Conservation (phyloP, 768 basidiomycete species). For the Leccinum aurantiacum region DNA sequence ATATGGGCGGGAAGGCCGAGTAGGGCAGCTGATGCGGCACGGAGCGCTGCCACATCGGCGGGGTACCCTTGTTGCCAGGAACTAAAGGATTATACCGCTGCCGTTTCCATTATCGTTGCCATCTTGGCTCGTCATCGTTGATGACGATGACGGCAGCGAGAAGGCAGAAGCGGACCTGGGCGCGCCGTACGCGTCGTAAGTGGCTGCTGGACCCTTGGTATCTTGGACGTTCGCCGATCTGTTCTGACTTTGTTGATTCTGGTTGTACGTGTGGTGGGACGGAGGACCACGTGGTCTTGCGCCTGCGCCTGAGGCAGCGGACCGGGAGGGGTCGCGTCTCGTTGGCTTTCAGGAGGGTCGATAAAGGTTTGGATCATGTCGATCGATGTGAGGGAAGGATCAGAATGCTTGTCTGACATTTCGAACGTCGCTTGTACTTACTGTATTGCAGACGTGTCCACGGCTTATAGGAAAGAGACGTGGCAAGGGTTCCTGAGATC, state of each 20-base stretch:
- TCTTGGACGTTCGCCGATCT: not conserved
- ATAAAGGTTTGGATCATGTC: slow-evolving; percentile 13
- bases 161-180: not conserved
- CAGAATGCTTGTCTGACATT: too few species aligned
- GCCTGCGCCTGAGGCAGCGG: not conserved
- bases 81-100: too few species aligned
- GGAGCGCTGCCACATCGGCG: slow-evolving; percentile 26
- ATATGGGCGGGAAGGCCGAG: slow-evolving; percentile 28
- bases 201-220: not conserved
- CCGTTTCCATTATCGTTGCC: not conserved
- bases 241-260: slow-evolving; percentile 4
- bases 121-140: not conserved
- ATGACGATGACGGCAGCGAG: too few species aligned
- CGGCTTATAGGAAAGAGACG: too few species aligned
- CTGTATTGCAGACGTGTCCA: too few species aligned
- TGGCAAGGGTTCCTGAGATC: too few species aligned
- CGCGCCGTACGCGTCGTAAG: not conserved
- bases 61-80: slow-evolving; percentile 22
- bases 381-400: not conserved
- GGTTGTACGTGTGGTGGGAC: slow-evolving; percentile 9
- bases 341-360: slow-evolving; percentile 13
- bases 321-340: slow-evolving; percentile 3
- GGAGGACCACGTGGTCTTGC: slow-evolving; percentile 6
- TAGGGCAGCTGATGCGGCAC: not conserved
- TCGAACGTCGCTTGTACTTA: too few species aligned